Evolutionary conservation across 352 stramenopile species (phyloP).

Genomic region (Pseudoperonospora humuli): DNA sequence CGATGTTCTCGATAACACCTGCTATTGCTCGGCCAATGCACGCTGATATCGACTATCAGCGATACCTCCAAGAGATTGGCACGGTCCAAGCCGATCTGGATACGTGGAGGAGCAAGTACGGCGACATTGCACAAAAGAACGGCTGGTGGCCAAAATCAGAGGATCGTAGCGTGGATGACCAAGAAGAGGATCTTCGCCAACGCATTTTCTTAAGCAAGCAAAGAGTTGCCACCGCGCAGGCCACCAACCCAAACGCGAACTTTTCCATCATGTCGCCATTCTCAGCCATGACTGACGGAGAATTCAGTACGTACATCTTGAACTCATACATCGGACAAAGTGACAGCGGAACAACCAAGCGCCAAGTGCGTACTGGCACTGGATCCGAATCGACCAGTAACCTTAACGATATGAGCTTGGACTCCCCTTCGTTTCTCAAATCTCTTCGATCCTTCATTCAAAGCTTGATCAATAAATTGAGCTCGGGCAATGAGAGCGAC

Average conservation of each 20-base stretch:
- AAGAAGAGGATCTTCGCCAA: conserved; percentile 37
- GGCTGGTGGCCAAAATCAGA: conserved; percentile 29
- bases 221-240: conserved; percentile 24
- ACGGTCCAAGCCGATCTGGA: conserved; percentile 28
- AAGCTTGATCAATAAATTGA: conserved; percentile 6
- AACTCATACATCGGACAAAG: conserved; percentile 28
- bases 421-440: conserved; percentile 7
- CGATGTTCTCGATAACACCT: not conserved
- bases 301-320: conserved; percentile 34
- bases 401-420: not conserved
- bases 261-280: conserved; percentile 58
- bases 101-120: conserved; percentile 29
- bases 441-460: conserved; percentile 8
- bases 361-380: conserved; percentile 14
- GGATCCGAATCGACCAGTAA: not conserved
- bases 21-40: conserved; percentile 28
- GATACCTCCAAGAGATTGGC: conserved; percentile 38
- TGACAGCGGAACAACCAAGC: conserved; percentile 2
- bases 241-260: conserved; percentile 31
- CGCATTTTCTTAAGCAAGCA: conserved; percentile 46
- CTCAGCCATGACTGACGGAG: conserved; percentile 28
- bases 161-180: conserved; percentile 27
- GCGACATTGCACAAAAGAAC: conserved; percentile 25
- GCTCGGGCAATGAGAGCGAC: not conserved
- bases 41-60: conserved; percentile 35